Base-by-base conservation (phyloP, 768 basidiomycete genomes). In the Hypholoma fasciculare region DNA sequence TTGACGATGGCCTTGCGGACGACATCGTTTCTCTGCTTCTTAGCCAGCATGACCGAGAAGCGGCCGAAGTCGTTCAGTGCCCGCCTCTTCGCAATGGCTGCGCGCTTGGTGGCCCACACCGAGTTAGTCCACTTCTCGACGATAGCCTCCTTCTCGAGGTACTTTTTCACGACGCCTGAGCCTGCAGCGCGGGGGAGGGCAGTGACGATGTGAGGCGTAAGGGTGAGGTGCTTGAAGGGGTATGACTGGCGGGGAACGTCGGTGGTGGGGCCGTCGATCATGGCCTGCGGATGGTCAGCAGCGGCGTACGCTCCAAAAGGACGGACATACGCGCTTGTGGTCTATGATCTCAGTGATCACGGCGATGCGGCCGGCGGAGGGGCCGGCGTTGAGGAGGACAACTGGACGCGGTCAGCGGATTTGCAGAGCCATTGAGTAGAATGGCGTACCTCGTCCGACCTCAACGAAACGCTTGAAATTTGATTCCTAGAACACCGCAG, bases 381-480 rank as follows among this genome's bases (percentile, higher is more conserved):
- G 92, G 56, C 96, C 96, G 58, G 88, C 75, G 74, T 90, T 92
- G 79, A 98, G 83, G 78, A 98, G 94, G 74, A 98, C 94, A 61
- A 98, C 94, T 89, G 62, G 0, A 36, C n/a, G 19, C 48, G 49
- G 60, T 34, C 20, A 54, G 54, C 54, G 27, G 16, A 44, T 47
- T 26, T 23, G 17, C 26, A 46, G 27, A 52, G 39, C 6, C 37
- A n/a, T 8, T 20, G 27, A 50, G 52, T 12, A 9, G 11, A 4
- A 19, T 23, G 19, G 30, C 82, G 60, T 66, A 93, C 91, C 92
- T 71, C 96, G 92, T 72, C 96, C 96, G 73, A 98, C 94, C 86
- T 99, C 92, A 71, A 98, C 96, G 78, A 96, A 98, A 62, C 94
- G 92, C 78, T 89, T 88, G 84, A 98, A 98, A 74, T 88, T 94